Conservation (phyloP, 495 filamentous ascomycete genomes). For the Neurospora cerealis region DNA sequence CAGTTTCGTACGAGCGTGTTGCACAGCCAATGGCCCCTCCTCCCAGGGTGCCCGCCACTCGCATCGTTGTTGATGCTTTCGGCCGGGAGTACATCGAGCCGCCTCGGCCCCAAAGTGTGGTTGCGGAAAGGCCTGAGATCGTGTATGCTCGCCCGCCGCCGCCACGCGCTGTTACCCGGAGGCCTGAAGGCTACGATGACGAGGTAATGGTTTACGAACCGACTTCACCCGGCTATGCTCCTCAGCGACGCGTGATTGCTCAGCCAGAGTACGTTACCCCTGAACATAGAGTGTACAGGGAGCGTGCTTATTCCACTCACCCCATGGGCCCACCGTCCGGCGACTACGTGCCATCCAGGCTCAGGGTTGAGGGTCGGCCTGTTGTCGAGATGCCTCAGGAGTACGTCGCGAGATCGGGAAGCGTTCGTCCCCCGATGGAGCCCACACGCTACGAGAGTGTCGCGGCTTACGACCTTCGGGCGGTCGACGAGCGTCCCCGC, state of each 20-base stretch:
- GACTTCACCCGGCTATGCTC: conserved; percentile 27
- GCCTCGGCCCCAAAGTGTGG: conserved; percentile 30
- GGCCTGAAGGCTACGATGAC: conserved; percentile 38
- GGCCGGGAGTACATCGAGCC: conserved; percentile 62
- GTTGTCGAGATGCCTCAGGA: conserved; percentile 36
- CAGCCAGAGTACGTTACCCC: conserved; percentile 39
- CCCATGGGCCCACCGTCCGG: conserved; percentile 29
- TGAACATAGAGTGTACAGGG: conserved; percentile 39
- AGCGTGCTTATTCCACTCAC: conserved; percentile 38
- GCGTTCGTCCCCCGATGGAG: conserved; percentile 40
- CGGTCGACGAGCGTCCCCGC: conserved; percentile 29
- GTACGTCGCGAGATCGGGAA: conserved; percentile 45
- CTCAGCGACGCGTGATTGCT: conserved; percentile 40
- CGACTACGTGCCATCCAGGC: conserved; percentile 32
- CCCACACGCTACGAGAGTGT: conserved; percentile 6
- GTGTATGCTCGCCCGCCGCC: conserved; percentile 34
- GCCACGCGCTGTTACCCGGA: conserved; percentile 42
- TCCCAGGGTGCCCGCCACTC: conserved; percentile 43
- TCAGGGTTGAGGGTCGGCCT: conserved; percentile 19
- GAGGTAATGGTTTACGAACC: conserved; percentile 35
- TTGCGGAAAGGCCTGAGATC: conserved; percentile 36
- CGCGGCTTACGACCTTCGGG: conserved; percentile 19
- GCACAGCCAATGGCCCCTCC: conserved; percentile 40
- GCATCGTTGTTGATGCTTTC: conserved; percentile 60
- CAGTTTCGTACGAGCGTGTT: conserved; percentile 40